phyloP scores from a whole-genome alignment of 805 yeast genomes.

The Brettanomyces custersianus region DNA sequence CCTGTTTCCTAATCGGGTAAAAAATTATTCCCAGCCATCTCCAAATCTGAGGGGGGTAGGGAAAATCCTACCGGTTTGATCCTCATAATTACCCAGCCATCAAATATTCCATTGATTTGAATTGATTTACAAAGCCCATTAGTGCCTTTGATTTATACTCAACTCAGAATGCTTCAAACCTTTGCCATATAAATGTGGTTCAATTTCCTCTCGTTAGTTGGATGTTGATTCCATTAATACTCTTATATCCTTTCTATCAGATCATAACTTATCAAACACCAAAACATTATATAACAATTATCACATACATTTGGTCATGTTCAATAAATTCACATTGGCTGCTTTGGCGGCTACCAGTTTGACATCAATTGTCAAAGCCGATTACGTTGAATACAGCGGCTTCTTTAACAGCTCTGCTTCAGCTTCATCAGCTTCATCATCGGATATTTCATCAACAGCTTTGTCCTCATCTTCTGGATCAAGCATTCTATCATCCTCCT shows the following conservation, averaged over 20 bases:
- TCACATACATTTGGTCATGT: no score
- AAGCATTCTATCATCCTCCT: background rate
- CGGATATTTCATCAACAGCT: constrained; percentile 1
- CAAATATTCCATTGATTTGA: no score
- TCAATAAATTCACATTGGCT: background rate
- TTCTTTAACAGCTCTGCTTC: constrained; percentile 1
- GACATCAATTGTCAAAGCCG: background rate
- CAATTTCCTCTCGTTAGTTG: no score
- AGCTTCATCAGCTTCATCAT: constrained; percentile 11
- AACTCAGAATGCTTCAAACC: no score
- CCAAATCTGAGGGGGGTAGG: no score
- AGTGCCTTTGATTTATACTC: no score
- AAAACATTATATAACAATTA: no score
- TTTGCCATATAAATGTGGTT: no score
- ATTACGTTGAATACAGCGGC: background rate
- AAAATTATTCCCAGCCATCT: background rate
- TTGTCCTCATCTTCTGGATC: constrained; percentile 3
- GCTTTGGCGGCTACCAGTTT: background rate
- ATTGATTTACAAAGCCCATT: no score
- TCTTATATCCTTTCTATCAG: no score
- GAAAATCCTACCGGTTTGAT: background rate
- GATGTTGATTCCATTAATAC: no score
- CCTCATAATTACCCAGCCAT: background rate
- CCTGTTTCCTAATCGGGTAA: background rate
- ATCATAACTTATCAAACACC: no score